Evolutionary conservation across 2,329 filamentous ascomycete species (phyloP), one percentile per base, ranked within the genome.

Genomic region (Aspergillus sp.): DNA sequence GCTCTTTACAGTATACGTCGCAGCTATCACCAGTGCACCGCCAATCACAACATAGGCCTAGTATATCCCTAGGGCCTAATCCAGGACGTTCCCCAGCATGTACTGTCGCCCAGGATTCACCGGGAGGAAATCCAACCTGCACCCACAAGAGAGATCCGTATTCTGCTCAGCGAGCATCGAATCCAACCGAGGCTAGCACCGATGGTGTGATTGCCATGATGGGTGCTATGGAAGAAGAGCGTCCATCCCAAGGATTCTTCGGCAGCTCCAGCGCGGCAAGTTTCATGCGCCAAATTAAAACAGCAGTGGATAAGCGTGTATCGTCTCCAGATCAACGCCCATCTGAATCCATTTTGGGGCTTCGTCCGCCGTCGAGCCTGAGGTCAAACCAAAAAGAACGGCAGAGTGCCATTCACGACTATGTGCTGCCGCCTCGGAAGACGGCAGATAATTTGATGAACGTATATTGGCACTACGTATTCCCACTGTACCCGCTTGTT

Each of bases 221-320:
- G 6, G 76, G 76, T 0, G 72, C 79, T 1, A 67, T 77, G 3
- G 77, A 78, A 24, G 77, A 79, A 54, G 77, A 74, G 0, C 73
- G 65, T 11, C 61, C 63, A 20, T 77, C 71, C 0, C 70, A 76
- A 13, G 78, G 79, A 17, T 80, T 78, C 57, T 81, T 80, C 54
- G 78, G 79, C 0, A 79, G 73, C 58, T 80, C 77, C 15, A 80
- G 79, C 56, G 76, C 77, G 0, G 77, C 77, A 0, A 78, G 77
- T 2, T 81, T 81, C 48, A 80, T 79, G 27, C 73, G 72, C 1
- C 77, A 80, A 54, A 79, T 81, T 40, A 79, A 76, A 51, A 74
- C 70, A 1, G 77, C 77, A 0, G 76, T 80, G 1, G 76, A 79
- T 54, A 61, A 66, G 41, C 64, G 65, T 27, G 50, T 72, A 2